Conservation (phyloP, 164 flowering plant genomes). For the Euptelea pleiosperma region DNA sequence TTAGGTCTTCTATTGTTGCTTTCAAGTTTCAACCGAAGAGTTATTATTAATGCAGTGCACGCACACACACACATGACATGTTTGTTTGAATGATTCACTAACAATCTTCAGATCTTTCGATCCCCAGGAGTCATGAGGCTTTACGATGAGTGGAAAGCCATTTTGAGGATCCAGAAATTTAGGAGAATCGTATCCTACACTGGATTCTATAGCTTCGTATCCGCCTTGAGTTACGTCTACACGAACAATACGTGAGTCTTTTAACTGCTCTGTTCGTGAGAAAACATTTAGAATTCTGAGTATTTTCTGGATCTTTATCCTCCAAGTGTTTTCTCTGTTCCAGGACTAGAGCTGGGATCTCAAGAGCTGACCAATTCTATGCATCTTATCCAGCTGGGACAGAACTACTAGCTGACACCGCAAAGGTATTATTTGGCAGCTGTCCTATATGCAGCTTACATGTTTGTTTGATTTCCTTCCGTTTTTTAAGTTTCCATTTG, state of each 20-base stretch:
- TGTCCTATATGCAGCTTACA: background rate
- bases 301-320: conserved; percentile 4
- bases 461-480: background rate
- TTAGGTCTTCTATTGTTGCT: too few species aligned
- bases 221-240: conserved; percentile 53
- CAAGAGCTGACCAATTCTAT: conserved; percentile 81
- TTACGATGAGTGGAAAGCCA: conserved; percentile 42
- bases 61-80: too few species aligned
- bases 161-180: conserved; percentile 74
- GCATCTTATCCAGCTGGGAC: conserved; percentile 90
- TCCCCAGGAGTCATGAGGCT: conserved; percentile 43
- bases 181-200: conserved; percentile 59
- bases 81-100: too few species aligned
- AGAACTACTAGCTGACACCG: conserved; percentile 65
- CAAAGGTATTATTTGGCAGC: conserved; percentile 46
- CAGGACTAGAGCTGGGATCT: conserved; percentile 90
- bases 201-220: conserved; percentile 62
- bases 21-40: too few species aligned
- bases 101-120: too few species aligned
- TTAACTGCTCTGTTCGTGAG: background rate
- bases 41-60: too few species aligned
- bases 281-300: background rate
- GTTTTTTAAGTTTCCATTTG: conserved; percentile 3
- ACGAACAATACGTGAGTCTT: conserved; percentile 73
- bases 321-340: conserved; percentile 13